phyloP scores from a whole-genome alignment of 1,284 basidiomycete species.

The Moesziomyces sp. region DNA sequence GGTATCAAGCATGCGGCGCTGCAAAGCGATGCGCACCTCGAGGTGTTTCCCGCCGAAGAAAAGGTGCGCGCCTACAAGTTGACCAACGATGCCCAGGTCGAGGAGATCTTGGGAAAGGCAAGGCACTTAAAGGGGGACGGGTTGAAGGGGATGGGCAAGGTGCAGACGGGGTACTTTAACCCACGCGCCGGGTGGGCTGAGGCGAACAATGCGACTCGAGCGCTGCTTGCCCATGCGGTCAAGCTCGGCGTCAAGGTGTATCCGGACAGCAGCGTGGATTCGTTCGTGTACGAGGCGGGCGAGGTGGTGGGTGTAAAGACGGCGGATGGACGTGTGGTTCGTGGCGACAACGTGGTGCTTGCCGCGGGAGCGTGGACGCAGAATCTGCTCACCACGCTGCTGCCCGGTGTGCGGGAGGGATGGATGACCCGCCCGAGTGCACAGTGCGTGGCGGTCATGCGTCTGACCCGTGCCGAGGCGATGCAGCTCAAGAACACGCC shows the following conservation, averaged over 20 bases:
- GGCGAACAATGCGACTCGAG: slow-evolving; percentile 76
- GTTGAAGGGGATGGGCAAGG: slow-evolving; percentile 23
- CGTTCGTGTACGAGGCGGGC: slow-evolving; percentile 63
- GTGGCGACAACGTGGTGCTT: slow-evolving; percentile 75
- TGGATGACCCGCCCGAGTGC: slow-evolving; percentile 48
- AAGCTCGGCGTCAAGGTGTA: slow-evolving; percentile 76
- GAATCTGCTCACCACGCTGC: slow-evolving; percentile 72
- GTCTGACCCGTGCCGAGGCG: slow-evolving; percentile 78
- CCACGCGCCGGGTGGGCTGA: slow-evolving; percentile 85
- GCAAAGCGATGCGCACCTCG: slow-evolving; percentile 12
- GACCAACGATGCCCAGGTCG: slow-evolving; percentile 15
- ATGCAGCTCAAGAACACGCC: slow-evolving; percentile 75
- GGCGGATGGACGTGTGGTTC: slow-evolving; percentile 73
- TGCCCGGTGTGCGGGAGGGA: slow-evolving; percentile 26
- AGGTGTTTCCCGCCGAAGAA: slow-evolving; percentile 2
- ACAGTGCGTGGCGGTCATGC: slow-evolving; percentile 80
- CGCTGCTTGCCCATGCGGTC: slow-evolving; percentile 74
- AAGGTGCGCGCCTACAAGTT: slow-evolving; percentile 32
- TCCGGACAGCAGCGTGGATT: slow-evolving; percentile 73
- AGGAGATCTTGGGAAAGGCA: slow-evolving; percentile 13
- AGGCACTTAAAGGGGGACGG: slow-evolving; percentile 16
- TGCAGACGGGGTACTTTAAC: slow-evolving; percentile 76
- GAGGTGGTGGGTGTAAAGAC: slow-evolving; percentile 76
- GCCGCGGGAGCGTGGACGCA: slow-evolving; percentile 85
- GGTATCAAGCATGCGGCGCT: slow-evolving; percentile 39